phyloP scores from a whole-genome alignment of 345 rosid species.

The Eucalyptus curtisii region DNA sequence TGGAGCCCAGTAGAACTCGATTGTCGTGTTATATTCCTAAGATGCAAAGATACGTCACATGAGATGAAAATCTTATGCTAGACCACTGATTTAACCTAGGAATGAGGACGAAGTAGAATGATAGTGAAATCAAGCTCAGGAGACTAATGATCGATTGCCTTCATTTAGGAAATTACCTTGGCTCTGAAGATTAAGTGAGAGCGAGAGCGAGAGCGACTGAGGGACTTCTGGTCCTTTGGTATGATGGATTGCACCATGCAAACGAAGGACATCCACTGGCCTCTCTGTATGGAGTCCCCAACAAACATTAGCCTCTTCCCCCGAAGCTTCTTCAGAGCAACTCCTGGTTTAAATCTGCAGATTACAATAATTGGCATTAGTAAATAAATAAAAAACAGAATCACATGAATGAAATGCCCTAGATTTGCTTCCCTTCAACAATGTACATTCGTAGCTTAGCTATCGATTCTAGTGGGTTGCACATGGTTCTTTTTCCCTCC shows the following conservation, averaged over 20 bases:
- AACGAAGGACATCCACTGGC: constrained; percentile 89
- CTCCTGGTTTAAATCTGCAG: constrained; percentile 49
- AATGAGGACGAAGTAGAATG: neutral
- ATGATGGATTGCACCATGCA: constrained; percentile 69
- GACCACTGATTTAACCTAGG: neutral
- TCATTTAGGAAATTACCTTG: constrained; percentile 27
- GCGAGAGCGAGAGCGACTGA: constrained; percentile 21
- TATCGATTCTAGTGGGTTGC: neutral
- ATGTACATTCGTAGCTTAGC: neutral
- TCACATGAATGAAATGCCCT: neutral
- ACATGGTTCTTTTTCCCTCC: neutral
- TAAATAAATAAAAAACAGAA: neutral
- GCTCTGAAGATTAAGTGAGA: constrained; percentile 50
- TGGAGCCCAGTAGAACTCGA: constrained; percentile 96
- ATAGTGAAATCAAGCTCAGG: neutral
- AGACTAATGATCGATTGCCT: neutral
- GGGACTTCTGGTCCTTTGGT: constrained; percentile 44
- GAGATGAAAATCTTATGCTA: neutral
- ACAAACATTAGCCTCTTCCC: constrained; percentile 74
- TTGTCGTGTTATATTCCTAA: constrained; percentile 65
- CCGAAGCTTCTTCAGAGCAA: constrained; percentile 51
- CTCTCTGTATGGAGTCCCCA: constrained; percentile 81
- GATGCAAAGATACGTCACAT: neutral
- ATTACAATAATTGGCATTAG: neutral
- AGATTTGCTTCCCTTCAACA: neutral